These are phyloP conservation scores for Westerdykella sp. DNA, from an alignment of 2,329 filamentous ascomycete species.

Conservation along the genomic window DNA sequence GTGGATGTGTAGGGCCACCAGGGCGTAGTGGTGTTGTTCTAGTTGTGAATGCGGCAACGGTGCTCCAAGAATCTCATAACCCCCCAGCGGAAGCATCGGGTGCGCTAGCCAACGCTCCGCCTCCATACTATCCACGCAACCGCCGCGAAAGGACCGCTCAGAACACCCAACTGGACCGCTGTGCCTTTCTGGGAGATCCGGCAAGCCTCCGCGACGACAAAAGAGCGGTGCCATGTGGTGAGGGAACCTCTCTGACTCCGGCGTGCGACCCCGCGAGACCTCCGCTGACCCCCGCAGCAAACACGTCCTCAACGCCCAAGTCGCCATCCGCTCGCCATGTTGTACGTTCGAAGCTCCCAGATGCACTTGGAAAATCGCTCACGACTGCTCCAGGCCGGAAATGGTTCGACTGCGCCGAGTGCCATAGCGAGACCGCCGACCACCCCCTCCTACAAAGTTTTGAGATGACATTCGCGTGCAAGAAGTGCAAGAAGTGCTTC, in stretches of 20 bases:
- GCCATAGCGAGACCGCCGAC: constrained; percentile 73
- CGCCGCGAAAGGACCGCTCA: too few relatives aligned
- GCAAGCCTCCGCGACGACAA: neutral
- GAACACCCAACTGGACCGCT: neutral
- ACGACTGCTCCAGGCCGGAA: constrained; percentile 62
- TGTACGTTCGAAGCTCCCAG: constrained; percentile 48
- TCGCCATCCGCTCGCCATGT: constrained; percentile 90
- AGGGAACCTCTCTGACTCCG: constrained; percentile 9
- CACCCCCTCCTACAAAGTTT: constrained; percentile 70
- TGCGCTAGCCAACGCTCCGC: too few relatives aligned
- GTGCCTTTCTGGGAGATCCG: neutral
- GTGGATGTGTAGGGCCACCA: too few relatives aligned
- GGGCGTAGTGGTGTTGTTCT: too few relatives aligned
- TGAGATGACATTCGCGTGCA: constrained; percentile 95
- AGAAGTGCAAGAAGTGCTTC: constrained; percentile 98
- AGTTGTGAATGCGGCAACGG: too few relatives aligned
- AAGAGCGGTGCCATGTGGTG: constrained; percentile 9
- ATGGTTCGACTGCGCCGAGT: constrained; percentile 98
- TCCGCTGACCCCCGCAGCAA: constrained; percentile 52
- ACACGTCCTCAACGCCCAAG: constrained; percentile 96
- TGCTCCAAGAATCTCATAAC: too few relatives aligned
- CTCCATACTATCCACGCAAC: too few relatives aligned
- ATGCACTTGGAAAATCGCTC: neutral
- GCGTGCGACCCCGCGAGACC: constrained; percentile 11
- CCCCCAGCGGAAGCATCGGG: too few relatives aligned